phyloP scores from a whole-genome alignment of 345 rosid species.

The Punica granatum region DNA sequence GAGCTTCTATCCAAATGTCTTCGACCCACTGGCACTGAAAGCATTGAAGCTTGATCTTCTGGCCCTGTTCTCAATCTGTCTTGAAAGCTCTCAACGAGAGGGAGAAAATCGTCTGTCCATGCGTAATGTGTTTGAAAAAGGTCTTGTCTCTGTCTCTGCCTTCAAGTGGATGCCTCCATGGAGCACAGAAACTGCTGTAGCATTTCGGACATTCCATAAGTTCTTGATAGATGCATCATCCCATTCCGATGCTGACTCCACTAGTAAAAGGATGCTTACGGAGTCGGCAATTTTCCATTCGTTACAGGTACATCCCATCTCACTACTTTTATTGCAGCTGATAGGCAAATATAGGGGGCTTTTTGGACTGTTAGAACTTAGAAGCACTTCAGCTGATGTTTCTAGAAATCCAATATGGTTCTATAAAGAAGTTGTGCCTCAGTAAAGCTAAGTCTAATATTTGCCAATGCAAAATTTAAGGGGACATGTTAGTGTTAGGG shows the following conservation, averaged over 20 bases:
- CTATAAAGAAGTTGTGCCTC: not conserved
- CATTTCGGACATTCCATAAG: constrained; percentile 78
- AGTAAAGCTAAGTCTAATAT: not conserved
- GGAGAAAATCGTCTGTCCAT: constrained; percentile 28
- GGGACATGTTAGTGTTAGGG: too few relatives aligned
- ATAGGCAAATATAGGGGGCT: not conserved
- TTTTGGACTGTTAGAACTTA: not conserved
- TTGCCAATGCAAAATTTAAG: too few relatives aligned
- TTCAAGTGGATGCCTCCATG: constrained; percentile 92
- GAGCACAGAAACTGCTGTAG: constrained; percentile 92
- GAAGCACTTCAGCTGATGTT: not conserved
- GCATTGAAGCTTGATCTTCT: constrained; percentile 80
- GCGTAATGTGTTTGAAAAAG: constrained; percentile 50
- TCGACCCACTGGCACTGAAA: constrained; percentile 88
- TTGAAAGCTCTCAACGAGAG: constrained; percentile 31
- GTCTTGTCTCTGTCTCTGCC: constrained; percentile 69
- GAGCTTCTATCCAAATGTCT: constrained; percentile 69
- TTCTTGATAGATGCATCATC: constrained; percentile 70
- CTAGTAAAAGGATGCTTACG: constrained; percentile 40
- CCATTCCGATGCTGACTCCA: constrained; percentile 55
- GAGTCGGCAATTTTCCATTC: constrained; percentile 49
- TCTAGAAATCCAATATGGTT: not conserved
- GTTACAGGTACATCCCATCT: constrained; percentile 50
- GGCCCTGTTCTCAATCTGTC: constrained; percentile 51
- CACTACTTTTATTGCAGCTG: not conserved